These are phyloP conservation scores for Diplotaxis tenuifolia DNA, from an alignment of 345 rosid species.

Conservation along the genomic window DNA sequence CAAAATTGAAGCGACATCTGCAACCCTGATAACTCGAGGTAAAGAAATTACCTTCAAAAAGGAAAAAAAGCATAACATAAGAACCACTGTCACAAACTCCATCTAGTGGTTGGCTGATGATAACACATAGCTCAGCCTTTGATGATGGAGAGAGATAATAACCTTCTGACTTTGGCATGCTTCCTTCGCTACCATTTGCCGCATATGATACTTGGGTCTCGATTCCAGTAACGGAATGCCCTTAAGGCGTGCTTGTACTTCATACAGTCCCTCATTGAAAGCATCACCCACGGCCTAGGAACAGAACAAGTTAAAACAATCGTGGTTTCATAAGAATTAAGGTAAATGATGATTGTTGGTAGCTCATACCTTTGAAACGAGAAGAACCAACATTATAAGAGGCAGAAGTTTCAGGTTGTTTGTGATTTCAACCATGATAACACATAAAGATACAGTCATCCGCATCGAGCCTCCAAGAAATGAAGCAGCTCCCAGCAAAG, in stretches of 20 bases:
- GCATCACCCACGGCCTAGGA: conserved; percentile 97
- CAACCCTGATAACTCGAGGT: conserved; percentile 84
- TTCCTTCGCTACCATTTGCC: conserved; percentile 72
- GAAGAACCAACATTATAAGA: conserved; percentile 97
- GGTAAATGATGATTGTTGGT: conserved; percentile 2
- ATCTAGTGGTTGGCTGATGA: conserved; percentile 5
- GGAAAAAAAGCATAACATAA: background rate
- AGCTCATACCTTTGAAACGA: conserved; percentile 78
- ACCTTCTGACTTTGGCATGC: conserved; percentile 88
- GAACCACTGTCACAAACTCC: conserved; percentile 1
- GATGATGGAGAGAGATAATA: conserved; percentile 7
- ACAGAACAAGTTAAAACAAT: conserved; percentile 1
- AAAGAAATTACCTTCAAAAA: conserved; percentile 72
- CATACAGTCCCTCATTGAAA: conserved; percentile 92
- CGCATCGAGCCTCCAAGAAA: conserved; percentile 99
- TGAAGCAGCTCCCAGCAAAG: conserved; percentile 96
- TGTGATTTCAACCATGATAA: conserved; percentile 96
- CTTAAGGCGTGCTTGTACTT: conserved; percentile 76
- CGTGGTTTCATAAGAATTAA: conserved; percentile 16
- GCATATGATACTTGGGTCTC: conserved; percentile 80
- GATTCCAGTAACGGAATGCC: conserved; percentile 91
- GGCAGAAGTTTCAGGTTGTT: conserved; percentile 91
- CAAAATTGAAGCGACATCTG: conserved; percentile 79
- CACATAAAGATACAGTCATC: conserved; percentile 96
- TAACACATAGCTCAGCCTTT: background rate